Percentiles rank a stretch among this genome's conserved stretches.
These are phyloP conservation scores for Musa schizocarpa DNA, from an alignment of 176 grass and related monocot genomes.

Conservation along the genomic window DNA sequence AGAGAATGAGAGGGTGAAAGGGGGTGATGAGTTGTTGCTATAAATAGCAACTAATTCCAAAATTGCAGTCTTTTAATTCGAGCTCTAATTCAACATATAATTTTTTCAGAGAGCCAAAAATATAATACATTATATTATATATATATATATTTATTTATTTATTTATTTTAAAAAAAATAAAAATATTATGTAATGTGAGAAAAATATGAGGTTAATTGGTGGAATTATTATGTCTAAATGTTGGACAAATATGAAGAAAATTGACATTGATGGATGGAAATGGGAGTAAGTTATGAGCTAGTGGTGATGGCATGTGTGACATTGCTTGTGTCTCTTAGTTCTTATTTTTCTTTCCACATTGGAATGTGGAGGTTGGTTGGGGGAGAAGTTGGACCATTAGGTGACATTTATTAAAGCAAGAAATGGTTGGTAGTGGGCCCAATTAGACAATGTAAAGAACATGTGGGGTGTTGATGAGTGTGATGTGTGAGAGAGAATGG, in stretches of 20 bases:
- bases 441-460: neutral
- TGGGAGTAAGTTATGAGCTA: neutral
- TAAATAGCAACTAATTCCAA: constrained; percentile 2
- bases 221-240: neutral
- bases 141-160: neutral
- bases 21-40: neutral
- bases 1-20: neutral
- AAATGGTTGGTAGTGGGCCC: neutral
- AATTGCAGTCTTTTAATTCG: neutral
- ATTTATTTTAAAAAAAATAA: too few species aligned
- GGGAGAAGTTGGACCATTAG: neutral
- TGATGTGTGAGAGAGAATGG: too few species aligned
- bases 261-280: neutral
- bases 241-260: neutral
- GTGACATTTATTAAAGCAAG: neutral
- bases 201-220: too few species aligned
- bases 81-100: neutral
- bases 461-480: too few species aligned
- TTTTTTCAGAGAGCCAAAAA: neutral
- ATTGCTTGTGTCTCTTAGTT: too few species aligned
- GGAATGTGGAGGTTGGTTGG: neutral
- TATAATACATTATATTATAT: neutral
- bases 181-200: too few species aligned
- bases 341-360: too few species aligned
- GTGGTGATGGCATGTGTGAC: neutral